A percentile compares a stretch with the other conserved stretches of the same genome.
These are phyloP conservation scores for Rhynchospora breviuscula DNA, from an alignment of 176 grass and related monocot species.

Conservation along the genomic window DNA sequence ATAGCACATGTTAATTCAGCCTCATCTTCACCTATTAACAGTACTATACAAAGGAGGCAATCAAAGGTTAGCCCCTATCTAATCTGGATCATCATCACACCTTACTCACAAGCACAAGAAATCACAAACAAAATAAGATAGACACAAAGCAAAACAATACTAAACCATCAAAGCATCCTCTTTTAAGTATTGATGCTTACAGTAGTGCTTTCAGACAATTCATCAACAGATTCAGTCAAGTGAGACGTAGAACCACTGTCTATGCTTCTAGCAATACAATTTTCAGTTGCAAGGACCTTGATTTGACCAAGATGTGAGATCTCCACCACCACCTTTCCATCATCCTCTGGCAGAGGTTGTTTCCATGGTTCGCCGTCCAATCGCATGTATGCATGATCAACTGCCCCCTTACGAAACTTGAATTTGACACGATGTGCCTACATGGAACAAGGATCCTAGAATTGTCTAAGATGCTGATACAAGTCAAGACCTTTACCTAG, in stretches of 20 bases:
- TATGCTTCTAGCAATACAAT: slow-evolving; percentile 58
- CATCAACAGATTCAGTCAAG: slow-evolving; percentile 26
- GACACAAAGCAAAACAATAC: neutral
- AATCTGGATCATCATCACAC: neutral
- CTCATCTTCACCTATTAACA: neutral
- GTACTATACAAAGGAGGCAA: neutral
- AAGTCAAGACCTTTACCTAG: too few relatives aligned
- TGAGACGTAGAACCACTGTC: slow-evolving; percentile 18
- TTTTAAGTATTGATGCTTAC: slow-evolving; percentile 29
- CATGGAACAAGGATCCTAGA: slow-evolving; percentile 1
- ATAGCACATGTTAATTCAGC: neutral
- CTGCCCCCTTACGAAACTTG: slow-evolving; percentile 53
- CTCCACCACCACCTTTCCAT: slow-evolving; percentile 70
- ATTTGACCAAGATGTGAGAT: slow-evolving; percentile 75
- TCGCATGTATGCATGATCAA: slow-evolving; percentile 82
- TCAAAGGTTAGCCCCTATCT: neutral
- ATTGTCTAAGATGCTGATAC: neutral
- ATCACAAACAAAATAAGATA: neutral
- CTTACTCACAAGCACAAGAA: neutral
- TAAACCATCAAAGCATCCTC: slow-evolving; percentile 40
- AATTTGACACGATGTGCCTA: slow-evolving; percentile 76
- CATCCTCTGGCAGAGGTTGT: slow-evolving; percentile 65
- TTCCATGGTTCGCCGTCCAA: slow-evolving; percentile 98
- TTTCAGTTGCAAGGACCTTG: slow-evolving; percentile 65
- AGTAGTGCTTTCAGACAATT: slow-evolving; percentile 26